Base-by-base conservation (phyloP, 1,284 basidiomycete species). In the Papiliotrema terrestris region DNA sequence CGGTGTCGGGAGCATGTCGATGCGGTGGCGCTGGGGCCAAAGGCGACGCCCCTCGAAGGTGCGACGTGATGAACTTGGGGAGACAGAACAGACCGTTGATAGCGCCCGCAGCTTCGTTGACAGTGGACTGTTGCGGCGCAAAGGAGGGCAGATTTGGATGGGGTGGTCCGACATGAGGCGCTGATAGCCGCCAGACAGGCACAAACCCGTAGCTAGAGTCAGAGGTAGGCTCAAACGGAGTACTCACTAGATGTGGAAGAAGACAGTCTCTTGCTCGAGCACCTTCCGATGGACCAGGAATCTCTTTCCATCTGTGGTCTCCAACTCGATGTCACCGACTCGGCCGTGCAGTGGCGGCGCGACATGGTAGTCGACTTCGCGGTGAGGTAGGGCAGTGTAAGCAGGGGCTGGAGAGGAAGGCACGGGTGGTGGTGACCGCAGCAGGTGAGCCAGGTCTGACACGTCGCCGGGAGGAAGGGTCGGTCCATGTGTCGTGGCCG, bases 241-340 rank as follows among this genome's bases (percentile, higher is more conserved):
- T n/a, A 64, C 69, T 63, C 54, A 72, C 71, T 72, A 72, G 52
- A 72, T 71, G 49, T 71, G 68, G 57, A 72, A 72, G 51, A 71
- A 72, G n/a, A 70, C 65, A 9, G 68, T 68, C 64, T 72, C 71
- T 8, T 37, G 35, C 55, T 72, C 69, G n/a, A 72, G 52, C 1
- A 72, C 22, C 45, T 61, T 67, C 29, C 54, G 54, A 51, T 72
- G 71, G 4, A 72, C 71, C 36, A 72, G 50, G 49, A 72, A 71
- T 37, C 65, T 45, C 45, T 65, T 65, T 29, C 67, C 69, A 45
- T 72, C 71, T 11, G 58, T 56, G n/a, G 69, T 66, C 49, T 68
- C 66, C 25, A 72, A 55, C 56, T 68, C 67, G 26, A 72, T 53
- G 38, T 71, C 66, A 9, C 71, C 71, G 17, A 65, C 26, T 47